Conservation (phyloP, 805 yeast species). For the Ogataea paraovalis region DNA sequence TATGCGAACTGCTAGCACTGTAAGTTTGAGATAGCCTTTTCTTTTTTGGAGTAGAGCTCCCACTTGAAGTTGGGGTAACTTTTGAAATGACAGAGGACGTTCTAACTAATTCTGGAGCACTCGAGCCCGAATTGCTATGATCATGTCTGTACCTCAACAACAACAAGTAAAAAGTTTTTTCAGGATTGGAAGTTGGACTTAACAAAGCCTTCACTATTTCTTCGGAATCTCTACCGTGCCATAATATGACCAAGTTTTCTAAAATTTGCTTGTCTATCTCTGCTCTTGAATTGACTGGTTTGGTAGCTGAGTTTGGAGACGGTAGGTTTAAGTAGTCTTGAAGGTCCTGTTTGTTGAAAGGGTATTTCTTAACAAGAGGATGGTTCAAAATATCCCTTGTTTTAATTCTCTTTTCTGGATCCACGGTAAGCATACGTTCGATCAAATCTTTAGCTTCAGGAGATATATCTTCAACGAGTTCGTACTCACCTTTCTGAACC, state of each 20-base stretch:
- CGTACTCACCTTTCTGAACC: slow-evolving; percentile 85
- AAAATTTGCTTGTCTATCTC: slow-evolving; percentile 52
- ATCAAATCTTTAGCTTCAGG: slow-evolving; percentile 85
- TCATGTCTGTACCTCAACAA: slow-evolving; percentile 35
- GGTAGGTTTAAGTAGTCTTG: slow-evolving; percentile 41
- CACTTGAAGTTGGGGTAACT: slow-evolving; percentile 24
- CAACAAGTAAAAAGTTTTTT: slow-evolving; percentile 36
- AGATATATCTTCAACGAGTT: slow-evolving; percentile 77
- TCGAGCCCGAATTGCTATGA: slow-evolving; percentile 22
- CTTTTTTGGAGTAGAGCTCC: slow-evolving; percentile 29
- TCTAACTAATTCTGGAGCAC: slow-evolving; percentile 22
- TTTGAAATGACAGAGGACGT: slow-evolving; percentile 30
- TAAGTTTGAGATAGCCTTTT: slow-evolving; percentile 37
- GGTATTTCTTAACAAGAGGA: slow-evolving; percentile 77
- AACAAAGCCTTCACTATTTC: slow-evolving; percentile 29
- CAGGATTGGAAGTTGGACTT: slow-evolving; percentile 29
- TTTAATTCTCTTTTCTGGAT: slow-evolving; percentile 75
- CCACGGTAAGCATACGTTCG: slow-evolving; percentile 71
- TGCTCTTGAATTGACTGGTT: slow-evolving; percentile 43
- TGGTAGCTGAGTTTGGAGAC: slow-evolving; percentile 50
- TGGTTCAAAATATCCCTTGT: slow-evolving; percentile 75
- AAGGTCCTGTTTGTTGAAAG: slow-evolving; percentile 36
- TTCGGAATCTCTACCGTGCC: slow-evolving; percentile 50
- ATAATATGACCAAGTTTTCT: slow-evolving; percentile 51
- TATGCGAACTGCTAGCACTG: slow-evolving; percentile 44